Percentiles rank a stretch among this genome's conserved stretches.
phyloP scores from a whole-genome alignment of 2,329 filamentous ascomycete species.

The Botrytis paeoniae region DNA sequence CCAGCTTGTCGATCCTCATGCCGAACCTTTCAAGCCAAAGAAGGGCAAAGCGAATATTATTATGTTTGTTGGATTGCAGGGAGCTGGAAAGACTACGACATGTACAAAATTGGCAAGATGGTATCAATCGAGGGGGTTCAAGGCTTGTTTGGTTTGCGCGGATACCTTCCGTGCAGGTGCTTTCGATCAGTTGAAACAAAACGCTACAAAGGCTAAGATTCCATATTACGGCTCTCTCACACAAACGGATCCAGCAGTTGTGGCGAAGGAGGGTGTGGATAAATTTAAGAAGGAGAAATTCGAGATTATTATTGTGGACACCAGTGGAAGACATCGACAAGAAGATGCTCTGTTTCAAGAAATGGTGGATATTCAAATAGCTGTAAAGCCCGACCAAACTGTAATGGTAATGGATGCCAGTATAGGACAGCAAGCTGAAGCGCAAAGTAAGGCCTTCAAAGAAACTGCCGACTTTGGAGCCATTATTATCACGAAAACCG shows the following conservation, averaged over 20 bases:
- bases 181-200: slow-evolving; percentile 98
- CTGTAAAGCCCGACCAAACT: slow-evolving; percentile 89
- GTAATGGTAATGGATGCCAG: slow-evolving; percentile 97
- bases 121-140: slow-evolving; percentile 92
- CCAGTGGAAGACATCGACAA: slow-evolving; percentile 89
- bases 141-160: slow-evolving; percentile 89
- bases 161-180: slow-evolving; percentile 98
- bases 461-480: slow-evolving; percentile 94
- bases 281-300: slow-evolving; percentile 99
- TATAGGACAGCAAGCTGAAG: slow-evolving; percentile 93
- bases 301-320: slow-evolving; percentile 98
- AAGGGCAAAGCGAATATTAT: slow-evolving; percentile 96
- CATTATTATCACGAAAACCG: slow-evolving; percentile 98
- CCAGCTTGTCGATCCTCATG: slow-evolving; percentile 90
- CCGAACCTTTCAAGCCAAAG: slow-evolving; percentile 93
- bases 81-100: slow-evolving; percentile 95
- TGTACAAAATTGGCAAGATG: slow-evolving; percentile 95
- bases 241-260: slow-evolving; percentile 90
- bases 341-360: slow-evolving; percentile 94
- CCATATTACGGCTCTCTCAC: slow-evolving; percentile 97
- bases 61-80: slow-evolving; percentile 98
- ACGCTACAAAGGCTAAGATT: slow-evolving; percentile 97
- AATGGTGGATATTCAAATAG: slow-evolving; percentile 94
- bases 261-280: slow-evolving; percentile 92
- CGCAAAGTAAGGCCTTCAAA: slow-evolving; percentile 95